Percentiles rank a stretch among this genome's conserved stretches.
Conservation (phyloP, 371 early-diverging fungal genomes). For the Zychaea mexicana region DNA sequence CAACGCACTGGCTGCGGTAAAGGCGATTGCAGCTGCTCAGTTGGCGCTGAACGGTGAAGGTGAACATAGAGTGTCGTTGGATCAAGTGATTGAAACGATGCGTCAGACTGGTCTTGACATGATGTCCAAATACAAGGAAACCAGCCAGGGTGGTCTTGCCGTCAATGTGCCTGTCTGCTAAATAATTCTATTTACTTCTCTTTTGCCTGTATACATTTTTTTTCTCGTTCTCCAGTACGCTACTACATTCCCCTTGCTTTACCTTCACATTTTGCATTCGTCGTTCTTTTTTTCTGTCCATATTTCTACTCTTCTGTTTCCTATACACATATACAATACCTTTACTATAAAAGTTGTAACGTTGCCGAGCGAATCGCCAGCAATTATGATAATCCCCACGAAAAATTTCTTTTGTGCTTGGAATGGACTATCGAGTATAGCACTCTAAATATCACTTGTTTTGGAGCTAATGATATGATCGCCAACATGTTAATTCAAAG, state of each 20-base stretch:
- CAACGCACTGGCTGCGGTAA: conserved; percentile 93
- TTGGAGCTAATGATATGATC: too few relatives aligned
- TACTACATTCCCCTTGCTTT: neutral
- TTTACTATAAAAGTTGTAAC: too few relatives aligned
- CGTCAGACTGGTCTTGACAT: conserved; percentile 92
- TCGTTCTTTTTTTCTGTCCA: neutral
- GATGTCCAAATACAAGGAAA: conserved; percentile 96
- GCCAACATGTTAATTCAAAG: too few relatives aligned
- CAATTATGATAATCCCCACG: too few relatives aligned
- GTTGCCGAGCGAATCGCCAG: too few relatives aligned
- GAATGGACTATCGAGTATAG: too few relatives aligned
- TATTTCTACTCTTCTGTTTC: neutral
- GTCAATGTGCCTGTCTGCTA: conserved; percentile 89
- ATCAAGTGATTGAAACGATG: conserved; percentile 97
- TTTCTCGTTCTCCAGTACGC: neutral
- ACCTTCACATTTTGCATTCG: neutral
- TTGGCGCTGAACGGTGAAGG: conserved; percentile 93
- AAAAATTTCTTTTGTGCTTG: too few relatives aligned
- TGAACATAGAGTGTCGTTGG: conserved; percentile 84
- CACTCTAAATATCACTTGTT: too few relatives aligned
- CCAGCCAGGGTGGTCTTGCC: conserved; percentile 90
- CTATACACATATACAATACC: neutral
- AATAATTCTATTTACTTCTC: neutral
- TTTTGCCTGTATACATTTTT: neutral
- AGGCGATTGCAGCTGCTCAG: conserved; percentile 95